A percentile compares a stretch with the other conserved stretches of the same genome.
Conservation (phyloP, 495 filamentous ascomycete species). For the Hypomontagnella monticulosa region DNA sequence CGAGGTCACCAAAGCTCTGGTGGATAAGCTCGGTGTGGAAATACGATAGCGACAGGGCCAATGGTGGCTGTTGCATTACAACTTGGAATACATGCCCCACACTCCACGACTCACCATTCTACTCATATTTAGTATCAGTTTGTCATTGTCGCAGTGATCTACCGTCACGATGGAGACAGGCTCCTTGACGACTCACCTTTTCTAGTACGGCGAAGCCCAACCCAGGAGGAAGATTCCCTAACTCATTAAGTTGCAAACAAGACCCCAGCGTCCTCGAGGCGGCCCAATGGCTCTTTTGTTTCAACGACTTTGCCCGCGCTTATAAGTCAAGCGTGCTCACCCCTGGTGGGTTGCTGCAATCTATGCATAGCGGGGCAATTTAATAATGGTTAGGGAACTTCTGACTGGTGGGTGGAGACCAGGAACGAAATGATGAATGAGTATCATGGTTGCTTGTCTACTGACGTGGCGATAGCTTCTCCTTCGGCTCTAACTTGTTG, state of each 20-base stretch:
- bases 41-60: slow-evolving; percentile 64
- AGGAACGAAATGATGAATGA: no score
- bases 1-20: slow-evolving; percentile 67
- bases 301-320: slow-evolving; percentile 16
- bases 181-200: neutral
- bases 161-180: neutral
- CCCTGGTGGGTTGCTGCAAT: slow-evolving; percentile 1
- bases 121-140: neutral
- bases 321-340: slow-evolving; percentile 21
- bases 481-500: no score
- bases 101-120: neutral
- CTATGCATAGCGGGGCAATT: slow-evolving; percentile 13
- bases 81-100: neutral
- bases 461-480: no score
- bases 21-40: slow-evolving; percentile 78
- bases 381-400: no score
- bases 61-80: neutral
- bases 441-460: no score
- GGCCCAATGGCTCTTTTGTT: slow-evolving; percentile 22
- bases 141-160: neutral
- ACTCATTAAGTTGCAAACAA: slow-evolving; percentile 9
- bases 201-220: neutral
- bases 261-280: slow-evolving; percentile 15
- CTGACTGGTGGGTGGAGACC: no score
- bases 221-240: slow-evolving; percentile 2